A percentile compares a stretch with the other conserved stretches of the same genome.
phyloP scores from a whole-genome alignment of 345 rosid species.

The Hibiscus mutabilis region DNA sequence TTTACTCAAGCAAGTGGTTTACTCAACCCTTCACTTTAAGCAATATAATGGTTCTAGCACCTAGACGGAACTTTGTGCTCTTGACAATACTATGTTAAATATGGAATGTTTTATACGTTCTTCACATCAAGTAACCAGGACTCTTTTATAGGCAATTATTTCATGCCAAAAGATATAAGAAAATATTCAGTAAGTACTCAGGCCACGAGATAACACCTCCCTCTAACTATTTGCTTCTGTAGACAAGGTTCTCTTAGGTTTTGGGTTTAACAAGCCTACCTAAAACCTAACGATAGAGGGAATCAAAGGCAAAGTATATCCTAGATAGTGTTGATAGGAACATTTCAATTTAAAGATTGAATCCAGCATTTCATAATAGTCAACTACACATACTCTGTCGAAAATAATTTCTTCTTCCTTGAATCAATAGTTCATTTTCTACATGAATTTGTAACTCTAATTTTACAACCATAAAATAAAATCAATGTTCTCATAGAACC shows the following conservation, averaged over 20 bases:
- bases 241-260: not conserved
- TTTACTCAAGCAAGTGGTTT: not conserved
- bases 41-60: not conserved
- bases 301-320: too few species aligned
- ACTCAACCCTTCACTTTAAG: not conserved
- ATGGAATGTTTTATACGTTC: not conserved
- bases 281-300: not conserved
- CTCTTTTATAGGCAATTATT: conserved; percentile 1
- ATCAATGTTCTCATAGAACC: not conserved
- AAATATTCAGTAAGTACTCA: not conserved
- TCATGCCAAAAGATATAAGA: not conserved
- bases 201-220: conserved; percentile 3
- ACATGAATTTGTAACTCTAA: not conserved
- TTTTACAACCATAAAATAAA: not conserved
- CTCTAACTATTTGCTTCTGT: not conserved
- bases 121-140: not conserved
- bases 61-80: not conserved
- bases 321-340: not conserved
- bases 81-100: not conserved
- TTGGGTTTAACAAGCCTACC: not conserved
- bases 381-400: not conserved
- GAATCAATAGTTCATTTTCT: not conserved
- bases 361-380: not conserved
- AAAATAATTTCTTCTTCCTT: not conserved
- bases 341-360: not conserved